Evolutionary conservation across 2,329 filamentous ascomycete genomes (phyloP), one percentile per base, ranked within the genome.

Genomic region (Sclerotinia minor): DNA sequence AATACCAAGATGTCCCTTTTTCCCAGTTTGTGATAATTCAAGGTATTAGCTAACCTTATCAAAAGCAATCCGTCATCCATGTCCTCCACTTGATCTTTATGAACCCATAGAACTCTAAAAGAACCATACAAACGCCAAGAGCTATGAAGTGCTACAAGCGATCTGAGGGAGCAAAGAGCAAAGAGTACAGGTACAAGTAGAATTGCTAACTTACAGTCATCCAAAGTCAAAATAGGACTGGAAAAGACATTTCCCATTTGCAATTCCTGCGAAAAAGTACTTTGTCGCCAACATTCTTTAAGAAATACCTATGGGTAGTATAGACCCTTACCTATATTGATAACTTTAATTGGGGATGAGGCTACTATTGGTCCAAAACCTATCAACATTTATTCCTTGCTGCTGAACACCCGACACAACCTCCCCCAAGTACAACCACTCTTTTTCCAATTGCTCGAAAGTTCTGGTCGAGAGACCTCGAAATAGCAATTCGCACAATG

Each of bases 401-500:
- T 44, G 41, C 41, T 65, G 15, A 59, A 65, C 50, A 65, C 64
- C 19, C 64, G 64, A 65, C 44, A 47, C 29, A 38, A 61, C 29
- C 21, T 50, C 29, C 29, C 57, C 29, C 58, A 38, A 49, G 44
- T 49, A 61, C 58, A 35, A 61, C 58, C 29, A 50, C 64, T 4
- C 44, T 29, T 5, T 41, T 41, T 21, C 7, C 53, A 65, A 38
- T 60, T 59, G 41, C 29, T 38, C 38, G 11, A 24, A 65, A 15
- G 41, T 49, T 59, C 64, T 29, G 64, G 53, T 65, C 45, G 64
- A 65, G 57, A 61, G 64, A 57, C 65, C 64, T 59, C 44, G 53
- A 47, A 59, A 29, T 24, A 50, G 53, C 64, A 47, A 50, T 55
- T 59, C 55, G 69, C 71, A 73, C 74, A 73, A 87, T 89, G 83